Base-by-base conservation (phyloP, 352 stramenopile species). In the Globisporangium polare region DNA sequence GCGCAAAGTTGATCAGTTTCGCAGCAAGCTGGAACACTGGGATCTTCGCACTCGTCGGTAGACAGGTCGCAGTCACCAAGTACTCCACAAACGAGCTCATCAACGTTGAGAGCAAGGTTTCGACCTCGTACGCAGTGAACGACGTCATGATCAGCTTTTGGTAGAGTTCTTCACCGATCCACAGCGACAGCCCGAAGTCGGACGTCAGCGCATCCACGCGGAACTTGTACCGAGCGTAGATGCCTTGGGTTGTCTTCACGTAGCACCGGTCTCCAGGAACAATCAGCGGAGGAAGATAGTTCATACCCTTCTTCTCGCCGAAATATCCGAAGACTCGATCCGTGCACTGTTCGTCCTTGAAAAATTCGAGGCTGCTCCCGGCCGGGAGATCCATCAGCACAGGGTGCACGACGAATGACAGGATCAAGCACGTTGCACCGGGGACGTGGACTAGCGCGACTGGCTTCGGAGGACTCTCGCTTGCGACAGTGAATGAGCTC, bases 151-250 rank as follows among this genome's bases (percentile, higher is more conserved):
- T 47, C 31, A 89, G 54, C 29, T 84, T 84, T 12, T 86, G 76
- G 50, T 89, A 85, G 22, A 91, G 60, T 37, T 89, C 77, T 43
- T 90, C 80, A 18, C 67, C 75, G 17, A 93, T 72, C 84, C 84
- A 93, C 26, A 89, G 57, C 8, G 80, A 78, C n/a, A 91, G 71
- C 17, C 82, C 82, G 63, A 93, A 89, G 60, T 89, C 75, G 22
- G 74, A 65, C 9, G 79, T 88, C 17, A 93, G 66, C 8, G 79
- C 72, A 66, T 88, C 76, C 17, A 91, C 84, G 51, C 80, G 80
- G 64, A 93, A 88, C 60, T 93, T 93, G 68, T 93, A 93, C 26
- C 82, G 74, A 26, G 80, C 81, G 47, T 90, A 93, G 15, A 74
- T 61, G 8, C 76, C 80, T 41, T 89, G 75, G 3, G 75, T 77